Conservation (phyloP, 352 stramenopile species). For the Globisporangium emineosum region DNA sequence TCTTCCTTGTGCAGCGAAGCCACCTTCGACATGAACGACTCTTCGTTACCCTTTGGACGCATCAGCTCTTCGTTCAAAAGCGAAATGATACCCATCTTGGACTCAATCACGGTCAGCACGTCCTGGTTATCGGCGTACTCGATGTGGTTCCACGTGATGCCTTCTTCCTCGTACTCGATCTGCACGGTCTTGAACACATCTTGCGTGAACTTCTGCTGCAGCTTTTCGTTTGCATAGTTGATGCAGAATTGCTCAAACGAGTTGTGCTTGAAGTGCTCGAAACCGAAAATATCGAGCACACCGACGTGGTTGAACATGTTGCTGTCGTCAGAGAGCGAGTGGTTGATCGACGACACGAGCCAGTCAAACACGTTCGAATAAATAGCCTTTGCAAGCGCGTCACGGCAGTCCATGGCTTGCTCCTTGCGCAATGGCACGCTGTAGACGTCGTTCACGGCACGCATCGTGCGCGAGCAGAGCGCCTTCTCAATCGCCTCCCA, state of each 20-base stretch:
- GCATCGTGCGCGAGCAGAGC: slow-evolving; percentile 90
- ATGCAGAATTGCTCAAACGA: slow-evolving; percentile 87
- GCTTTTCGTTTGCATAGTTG: slow-evolving; percentile 83
- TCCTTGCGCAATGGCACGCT: slow-evolving; percentile 50
- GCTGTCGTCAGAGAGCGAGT: slow-evolving; percentile 74
- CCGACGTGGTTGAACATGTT: slow-evolving; percentile 89
- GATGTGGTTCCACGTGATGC: slow-evolving; percentile 89
- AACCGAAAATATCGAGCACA: slow-evolving; percentile 99
- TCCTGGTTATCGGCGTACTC: slow-evolving; percentile 91
- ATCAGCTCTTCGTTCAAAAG: slow-evolving; percentile 90
- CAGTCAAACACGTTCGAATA: slow-evolving; percentile 93
- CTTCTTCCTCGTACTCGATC: slow-evolving; percentile 96
- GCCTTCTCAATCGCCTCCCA: slow-evolving; percentile 88
- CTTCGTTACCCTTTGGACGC: slow-evolving; percentile 82
- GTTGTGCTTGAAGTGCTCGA: slow-evolving; percentile 97
- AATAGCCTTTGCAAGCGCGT: slow-evolving; percentile 92
- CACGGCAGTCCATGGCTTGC: slow-evolving; percentile 76
- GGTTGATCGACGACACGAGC: slow-evolving; percentile 91
- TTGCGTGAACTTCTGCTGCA: slow-evolving; percentile 88
- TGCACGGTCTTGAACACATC: slow-evolving; percentile 91
- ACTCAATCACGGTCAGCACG: slow-evolving; percentile 84
- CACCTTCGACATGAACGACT: slow-evolving; percentile 85
- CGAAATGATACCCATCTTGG: slow-evolving; percentile 86
- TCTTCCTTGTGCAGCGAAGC: slow-evolving; percentile 82
- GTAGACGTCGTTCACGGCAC: slow-evolving; percentile 50